These are phyloP conservation scores for Fusarium sp. DNA, from an alignment of 2,329 filamentous ascomycete species.

Conservation along the genomic window DNA sequence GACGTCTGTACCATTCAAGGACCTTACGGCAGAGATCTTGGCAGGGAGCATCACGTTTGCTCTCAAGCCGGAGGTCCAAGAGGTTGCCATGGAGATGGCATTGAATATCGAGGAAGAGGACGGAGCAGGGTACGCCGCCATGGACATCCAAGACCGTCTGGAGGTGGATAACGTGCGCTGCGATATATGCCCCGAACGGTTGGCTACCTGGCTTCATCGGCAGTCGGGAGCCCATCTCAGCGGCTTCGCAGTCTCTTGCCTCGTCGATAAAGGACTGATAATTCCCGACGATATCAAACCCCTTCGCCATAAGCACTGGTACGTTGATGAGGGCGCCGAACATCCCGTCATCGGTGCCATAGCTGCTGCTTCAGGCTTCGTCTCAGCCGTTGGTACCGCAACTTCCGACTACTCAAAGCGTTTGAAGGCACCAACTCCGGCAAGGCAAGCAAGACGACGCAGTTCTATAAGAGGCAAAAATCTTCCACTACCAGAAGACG, in stretches of 20 bases:
- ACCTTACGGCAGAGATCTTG: constrained; percentile 68
- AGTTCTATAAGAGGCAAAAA: neutral
- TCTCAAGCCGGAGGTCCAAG: constrained; percentile 61
- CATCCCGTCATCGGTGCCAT: constrained; percentile 75
- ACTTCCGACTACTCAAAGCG: constrained; percentile 34
- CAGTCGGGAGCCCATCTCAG: constrained; percentile 67
- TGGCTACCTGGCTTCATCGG: constrained; percentile 73
- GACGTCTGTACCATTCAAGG: constrained; percentile 67
- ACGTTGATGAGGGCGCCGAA: constrained; percentile 73
- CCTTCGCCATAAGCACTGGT: constrained; percentile 63
- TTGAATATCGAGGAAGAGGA: constrained; percentile 65
- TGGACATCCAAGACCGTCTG: constrained; percentile 67
- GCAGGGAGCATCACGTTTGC: constrained; percentile 65
- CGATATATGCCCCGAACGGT: constrained; percentile 65
- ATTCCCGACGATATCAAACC: constrained; percentile 70
- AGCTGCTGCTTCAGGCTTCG: constrained; percentile 72
- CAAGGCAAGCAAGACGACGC: neutral
- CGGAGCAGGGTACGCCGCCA: constrained; percentile 64
- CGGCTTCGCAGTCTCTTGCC: constrained; percentile 69
- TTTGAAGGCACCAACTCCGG: constrained; percentile 18
- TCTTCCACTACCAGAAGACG: neutral
- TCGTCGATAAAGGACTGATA: constrained; percentile 66
- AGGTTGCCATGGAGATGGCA: constrained; percentile 57
- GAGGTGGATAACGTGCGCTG: constrained; percentile 68
- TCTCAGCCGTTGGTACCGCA: constrained; percentile 65